phyloP scores from a whole-genome alignment of 2,329 filamentous ascomycete species.

The Aspergillus texensis region DNA sequence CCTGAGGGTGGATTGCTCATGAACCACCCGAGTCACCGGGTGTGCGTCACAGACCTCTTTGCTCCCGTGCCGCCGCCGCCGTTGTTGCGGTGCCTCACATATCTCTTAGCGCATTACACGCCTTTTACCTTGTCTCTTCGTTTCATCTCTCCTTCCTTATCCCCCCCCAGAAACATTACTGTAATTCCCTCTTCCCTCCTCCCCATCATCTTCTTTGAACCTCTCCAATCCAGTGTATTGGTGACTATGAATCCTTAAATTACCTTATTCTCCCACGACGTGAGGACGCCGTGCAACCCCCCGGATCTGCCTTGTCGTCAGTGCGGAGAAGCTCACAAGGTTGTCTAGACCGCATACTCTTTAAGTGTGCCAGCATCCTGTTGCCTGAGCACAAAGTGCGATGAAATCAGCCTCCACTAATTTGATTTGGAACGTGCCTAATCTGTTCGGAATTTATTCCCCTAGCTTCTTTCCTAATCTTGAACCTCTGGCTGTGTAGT shows the following conservation, averaged over 20 bases:
- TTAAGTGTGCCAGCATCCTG: slow-evolving; percentile 29
- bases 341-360: slow-evolving; percentile 34
- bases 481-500: slow-evolving; percentile 18
- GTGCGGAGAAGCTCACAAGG: slow-evolving; percentile 45
- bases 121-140: slow-evolving; percentile 14
- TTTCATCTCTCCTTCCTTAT: slow-evolving; percentile 20
- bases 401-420: slow-evolving; percentile 27
- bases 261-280: slow-evolving; percentile 27
- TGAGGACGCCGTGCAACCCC: slow-evolving; percentile 31
- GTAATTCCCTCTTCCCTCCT: slow-evolving; percentile 13
- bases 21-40: slow-evolving; percentile 43
- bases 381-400: slow-evolving; percentile 29
- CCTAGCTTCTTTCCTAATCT: slow-evolving; percentile 11
- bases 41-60: slow-evolving; percentile 44
- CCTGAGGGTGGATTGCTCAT: slow-evolving; percentile 18
- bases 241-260: slow-evolving; percentile 28
- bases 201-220: slow-evolving; percentile 10
- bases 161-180: slow-evolving; percentile 11
- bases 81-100: slow-evolving; percentile 15
- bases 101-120: slow-evolving; percentile 5
- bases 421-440: slow-evolving; percentile 17
- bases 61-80: slow-evolving; percentile 8
- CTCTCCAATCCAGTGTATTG: not conserved
- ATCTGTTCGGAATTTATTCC: not conserved
- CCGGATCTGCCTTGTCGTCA: slow-evolving; percentile 29